Percentiles rank a stretch among this genome's conserved stretches.
phyloP scores from a whole-genome alignment of 768 basidiomycete genomes.

The Lentinula sp. region DNA sequence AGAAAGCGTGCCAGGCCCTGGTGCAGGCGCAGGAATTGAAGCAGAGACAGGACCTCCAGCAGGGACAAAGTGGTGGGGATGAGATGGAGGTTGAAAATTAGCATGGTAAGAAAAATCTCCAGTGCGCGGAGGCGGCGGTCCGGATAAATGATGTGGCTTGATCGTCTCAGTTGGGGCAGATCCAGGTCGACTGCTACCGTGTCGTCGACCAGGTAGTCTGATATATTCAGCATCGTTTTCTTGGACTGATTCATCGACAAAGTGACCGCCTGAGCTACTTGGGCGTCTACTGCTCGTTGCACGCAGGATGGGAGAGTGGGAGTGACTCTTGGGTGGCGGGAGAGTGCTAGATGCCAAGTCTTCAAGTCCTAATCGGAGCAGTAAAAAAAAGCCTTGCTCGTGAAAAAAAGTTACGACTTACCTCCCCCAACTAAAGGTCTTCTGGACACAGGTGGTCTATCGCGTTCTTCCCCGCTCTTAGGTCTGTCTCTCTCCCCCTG shows the following conservation, averaged over 20 bases:
- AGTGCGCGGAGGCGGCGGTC: not conserved
- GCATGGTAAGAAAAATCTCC: not conserved
- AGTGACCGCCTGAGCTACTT: not conserved
- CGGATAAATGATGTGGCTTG: not conserved
- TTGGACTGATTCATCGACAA: not conserved
- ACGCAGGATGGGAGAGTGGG: not conserved
- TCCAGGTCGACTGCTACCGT: not conserved
- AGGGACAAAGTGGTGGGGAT: not conserved
- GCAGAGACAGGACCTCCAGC: not conserved
- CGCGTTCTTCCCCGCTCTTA: not conserved
- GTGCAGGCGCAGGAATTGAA: not conserved
- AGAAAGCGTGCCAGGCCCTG: slow-evolving; percentile 1
- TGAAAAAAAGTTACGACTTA: not conserved
- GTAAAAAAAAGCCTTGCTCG: not conserved
- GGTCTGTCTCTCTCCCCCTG: slow-evolving; percentile 2
- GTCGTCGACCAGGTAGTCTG: not conserved
- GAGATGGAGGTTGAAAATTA: slow-evolving; percentile 1
- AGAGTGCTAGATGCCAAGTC: not conserved
- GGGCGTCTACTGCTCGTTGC: not conserved
- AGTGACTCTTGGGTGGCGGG: not conserved
- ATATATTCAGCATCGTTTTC: not conserved
- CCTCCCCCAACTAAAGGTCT: not conserved
- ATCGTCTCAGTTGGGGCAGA: not conserved
- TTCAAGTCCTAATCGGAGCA: not conserved
- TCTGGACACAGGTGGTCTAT: not conserved